Evolutionary conservation across 2,329 filamentous ascomycete genomes (phyloP).

Genomic region (Diplodia corticola): DNA sequence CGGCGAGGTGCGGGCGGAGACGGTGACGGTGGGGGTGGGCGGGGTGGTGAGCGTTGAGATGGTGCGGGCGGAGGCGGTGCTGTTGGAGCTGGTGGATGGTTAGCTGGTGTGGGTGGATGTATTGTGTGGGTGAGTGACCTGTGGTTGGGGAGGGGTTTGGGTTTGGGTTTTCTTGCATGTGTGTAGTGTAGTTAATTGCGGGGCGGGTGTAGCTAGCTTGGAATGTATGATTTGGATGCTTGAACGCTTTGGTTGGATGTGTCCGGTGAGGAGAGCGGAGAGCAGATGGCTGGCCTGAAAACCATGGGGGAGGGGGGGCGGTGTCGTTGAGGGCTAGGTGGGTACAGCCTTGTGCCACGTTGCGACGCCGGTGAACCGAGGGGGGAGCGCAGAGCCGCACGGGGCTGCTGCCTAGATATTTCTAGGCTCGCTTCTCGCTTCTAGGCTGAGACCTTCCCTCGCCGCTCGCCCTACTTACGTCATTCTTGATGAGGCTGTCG

Average conservation of each 20-base stretch:
- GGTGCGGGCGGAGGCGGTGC: conserved; percentile 17
- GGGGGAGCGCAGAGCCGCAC: no score
- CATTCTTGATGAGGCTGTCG: background rate
- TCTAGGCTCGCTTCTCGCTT: background rate
- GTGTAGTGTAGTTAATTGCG: no score
- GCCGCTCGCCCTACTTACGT: background rate
- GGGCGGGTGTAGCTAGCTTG: background rate
- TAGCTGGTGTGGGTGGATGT: background rate
- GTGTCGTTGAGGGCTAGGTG: no score
- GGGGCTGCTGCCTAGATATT: background rate
- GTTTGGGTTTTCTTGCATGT: background rate
- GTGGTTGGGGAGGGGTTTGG: background rate
- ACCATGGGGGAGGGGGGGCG: no score
- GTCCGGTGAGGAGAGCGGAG: no score
- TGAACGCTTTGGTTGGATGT: background rate
- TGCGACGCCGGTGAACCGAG: no score
- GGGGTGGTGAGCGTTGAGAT: conserved; percentile 13
- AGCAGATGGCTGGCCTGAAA: background rate
- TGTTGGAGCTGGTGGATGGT: conserved; percentile 5
- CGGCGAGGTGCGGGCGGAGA: conserved; percentile 2
- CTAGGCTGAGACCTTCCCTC: no score
- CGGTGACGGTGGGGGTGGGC: background rate
- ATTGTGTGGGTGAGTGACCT: no score
- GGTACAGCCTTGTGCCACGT: no score
- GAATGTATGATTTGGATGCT: no score